These are phyloP conservation scores for Cocos nucifera DNA, from an alignment of 176 grass and related monocot genomes.

Conservation along the genomic window DNA sequence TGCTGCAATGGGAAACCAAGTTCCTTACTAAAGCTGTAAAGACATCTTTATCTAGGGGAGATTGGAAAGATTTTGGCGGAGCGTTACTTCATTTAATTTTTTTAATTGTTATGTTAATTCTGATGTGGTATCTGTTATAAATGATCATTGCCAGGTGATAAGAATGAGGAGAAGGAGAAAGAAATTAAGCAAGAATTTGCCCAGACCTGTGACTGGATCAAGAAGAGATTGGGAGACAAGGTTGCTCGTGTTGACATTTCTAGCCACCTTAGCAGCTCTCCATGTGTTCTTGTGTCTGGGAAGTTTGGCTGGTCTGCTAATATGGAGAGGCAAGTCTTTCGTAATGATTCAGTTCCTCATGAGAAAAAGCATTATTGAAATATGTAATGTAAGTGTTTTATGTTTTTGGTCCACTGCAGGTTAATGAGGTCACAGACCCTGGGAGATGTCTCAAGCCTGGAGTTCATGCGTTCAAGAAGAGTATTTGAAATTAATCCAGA, in stretches of 20 bases:
- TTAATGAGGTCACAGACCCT: constrained; percentile 89
- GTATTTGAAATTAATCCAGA: constrained; percentile 99
- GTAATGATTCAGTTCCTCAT: too few relatives aligned
- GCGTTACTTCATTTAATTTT: too few relatives aligned
- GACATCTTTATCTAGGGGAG: too few relatives aligned
- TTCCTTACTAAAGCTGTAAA: too few relatives aligned
- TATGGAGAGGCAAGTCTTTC: constrained; percentile 67
- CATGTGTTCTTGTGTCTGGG: constrained; percentile 89
- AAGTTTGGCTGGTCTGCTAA: constrained; percentile 99
- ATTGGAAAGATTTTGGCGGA: too few relatives aligned
- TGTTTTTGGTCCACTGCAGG: constrained; percentile 29
- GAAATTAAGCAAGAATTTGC: constrained; percentile 86
- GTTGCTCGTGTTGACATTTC: constrained; percentile 87
- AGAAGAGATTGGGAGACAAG: constrained; percentile 77
- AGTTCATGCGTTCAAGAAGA: constrained; percentile 92
- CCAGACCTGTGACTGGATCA: constrained; percentile 93
- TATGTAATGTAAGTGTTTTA: too few relatives aligned
- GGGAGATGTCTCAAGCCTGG: constrained; percentile 55
- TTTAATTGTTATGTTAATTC: too few relatives aligned
- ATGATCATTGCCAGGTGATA: constrained; percentile 47
- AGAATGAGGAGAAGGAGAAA: constrained; percentile 77
- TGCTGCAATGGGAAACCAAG: too few relatives aligned
- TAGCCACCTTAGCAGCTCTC: constrained; percentile 74
- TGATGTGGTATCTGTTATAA: too few relatives aligned
- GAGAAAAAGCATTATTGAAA: too few relatives aligned